phyloP scores from a whole-genome alignment of 495 filamentous ascomycete species.

The Aeminium ludgeri region DNA sequence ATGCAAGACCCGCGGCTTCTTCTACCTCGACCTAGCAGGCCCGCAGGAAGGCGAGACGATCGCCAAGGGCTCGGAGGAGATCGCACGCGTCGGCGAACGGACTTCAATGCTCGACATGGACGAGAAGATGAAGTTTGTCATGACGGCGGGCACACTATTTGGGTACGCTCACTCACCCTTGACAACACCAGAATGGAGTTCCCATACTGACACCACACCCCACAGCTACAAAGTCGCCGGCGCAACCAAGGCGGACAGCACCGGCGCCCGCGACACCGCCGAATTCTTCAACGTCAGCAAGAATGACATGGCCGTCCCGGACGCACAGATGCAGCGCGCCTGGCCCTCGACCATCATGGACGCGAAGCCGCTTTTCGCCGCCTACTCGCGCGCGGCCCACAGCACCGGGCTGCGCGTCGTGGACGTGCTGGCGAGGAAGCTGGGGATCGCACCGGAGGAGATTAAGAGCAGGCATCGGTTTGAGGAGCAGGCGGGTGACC shows the following conservation, averaged over 20 bases:
- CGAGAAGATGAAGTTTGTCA: conserved; percentile 15
- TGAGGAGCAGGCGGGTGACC: conserved; percentile 14
- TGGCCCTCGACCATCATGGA: conserved; percentile 10
- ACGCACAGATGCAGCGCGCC: conserved; percentile 6
- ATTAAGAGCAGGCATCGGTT: conserved; percentile 10
- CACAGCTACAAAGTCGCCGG: conserved; percentile 14
- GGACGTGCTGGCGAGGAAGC: conserved; percentile 11
- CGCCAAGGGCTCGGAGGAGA: conserved; percentile 13
- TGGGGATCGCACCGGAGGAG: conserved; percentile 10
- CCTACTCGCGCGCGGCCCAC: conserved; percentile 12
- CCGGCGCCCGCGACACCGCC: conserved; percentile 11
- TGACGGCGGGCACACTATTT: conserved; percentile 8
- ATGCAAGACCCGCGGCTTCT: conserved; percentile 17
- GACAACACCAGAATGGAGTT: too few species aligned
- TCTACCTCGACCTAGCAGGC: conserved; percentile 17
- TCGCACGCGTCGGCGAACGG: conserved; percentile 8
- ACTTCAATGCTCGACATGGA: conserved; percentile 5
- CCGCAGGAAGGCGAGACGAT: conserved; percentile 13
- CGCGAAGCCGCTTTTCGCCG: conserved; percentile 7
- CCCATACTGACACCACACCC: background rate
- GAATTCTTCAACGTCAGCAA: conserved; percentile 20
- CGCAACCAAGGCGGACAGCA: conserved; percentile 13
- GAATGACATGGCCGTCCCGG: conserved; percentile 16
- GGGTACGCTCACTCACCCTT: conserved; percentile 2
- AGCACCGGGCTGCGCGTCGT: conserved; percentile 12